Base-by-base conservation (phyloP, 2,329 filamentous ascomycete species). In the Pezicula rhizophila region DNA sequence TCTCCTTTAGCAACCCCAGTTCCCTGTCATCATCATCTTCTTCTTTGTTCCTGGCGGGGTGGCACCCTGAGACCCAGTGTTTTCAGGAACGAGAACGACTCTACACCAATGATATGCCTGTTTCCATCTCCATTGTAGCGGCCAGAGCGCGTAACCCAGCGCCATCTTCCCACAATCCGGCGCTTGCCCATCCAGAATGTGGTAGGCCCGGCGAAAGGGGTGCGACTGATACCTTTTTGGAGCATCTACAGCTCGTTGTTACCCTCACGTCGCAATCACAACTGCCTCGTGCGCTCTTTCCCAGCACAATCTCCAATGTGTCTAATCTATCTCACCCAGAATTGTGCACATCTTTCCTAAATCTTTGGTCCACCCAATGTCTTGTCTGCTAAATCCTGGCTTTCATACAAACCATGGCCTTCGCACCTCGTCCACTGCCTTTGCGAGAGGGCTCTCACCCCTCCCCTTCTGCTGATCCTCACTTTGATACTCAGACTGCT, bases 401-500 rank as follows among this genome's bases (percentile, higher is more conserved):
- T 31, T 48, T 39, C 48, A 41, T 53, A 46, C 52, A 57, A 53
- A 55, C 40, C 43, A 62, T 61, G 60, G 57, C 55, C 40, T 56
- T 48, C 53, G 50, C 51, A 43, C 42, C 48, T 45, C 48, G 41
- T 47, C 45, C 48, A 39, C 26, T 15, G 33, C 23, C 23, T 23
- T 18, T 18, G 34, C 47, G 18, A 51, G 40, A 33, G 46, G 47
- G 48, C 50, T 23, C 23, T 23, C 17, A 37, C 54, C 46, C 52
- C 57, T 54, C 54, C 56, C 57, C 57, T 25, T 11, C 40, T 42
- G 34, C 45, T 46, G 47, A 47, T 48, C 53, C 49, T 40, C 41
- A 51, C 48, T 54, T 55, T 60, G 62, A 64, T 47, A 63, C 62
- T 56, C 52, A 52, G 51, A 50, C 55, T 53, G 60, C 59, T 57